Base-by-base conservation (phyloP, 331 rosid species). In the Quercus tomentella region DNA sequence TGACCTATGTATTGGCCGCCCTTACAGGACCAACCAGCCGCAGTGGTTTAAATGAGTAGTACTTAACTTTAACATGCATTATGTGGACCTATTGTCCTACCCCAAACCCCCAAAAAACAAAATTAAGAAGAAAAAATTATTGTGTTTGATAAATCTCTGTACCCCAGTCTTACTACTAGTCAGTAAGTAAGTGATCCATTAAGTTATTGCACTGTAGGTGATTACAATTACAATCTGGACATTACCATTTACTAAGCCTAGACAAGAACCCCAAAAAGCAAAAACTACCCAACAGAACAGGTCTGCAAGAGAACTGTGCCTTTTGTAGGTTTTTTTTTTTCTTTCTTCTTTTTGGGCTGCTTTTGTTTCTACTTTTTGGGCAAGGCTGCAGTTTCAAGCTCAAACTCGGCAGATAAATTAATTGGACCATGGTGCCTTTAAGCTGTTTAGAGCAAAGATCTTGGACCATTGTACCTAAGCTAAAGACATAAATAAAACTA, bases 401-500 rank as follows among this genome's bases (percentile, higher is more conserved):
- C 84, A 77, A 70, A 87, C 67, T 82, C 74, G 85, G 86, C 83
- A 54, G 77, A 75, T 75, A 78, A 43, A 17, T 81, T 72, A 73
- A 62, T 78, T 85, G 81, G 82, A 76, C 78, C 70, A 62, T 72
- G 66, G 83, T 68, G 73, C 73, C 80, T 79, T 73, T 82, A 71
- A 41, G 49, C 49, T 41, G 86, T 82, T 71, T 35, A 56, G 72
- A 60, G 70, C 77, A 60, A 57, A 60, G 82, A 74, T 56, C 22
- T 74, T 82, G 88, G 84, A 83, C 84, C 84, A 80, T 57, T 41
- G 74, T 57, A 51, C 41, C 77, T 76, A 61, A 73, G 56, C 79
- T 60, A 66, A 74, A 69, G 66, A 69, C 82, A 89, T 81, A 73
- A 85, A 80, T 89, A 80, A 77, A 73, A 85, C 79, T 89, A 80